Evolutionary conservation across 1,284 basidiomycete genomes (phyloP).

Genomic region (Fomitopsis pinicola): DNA sequence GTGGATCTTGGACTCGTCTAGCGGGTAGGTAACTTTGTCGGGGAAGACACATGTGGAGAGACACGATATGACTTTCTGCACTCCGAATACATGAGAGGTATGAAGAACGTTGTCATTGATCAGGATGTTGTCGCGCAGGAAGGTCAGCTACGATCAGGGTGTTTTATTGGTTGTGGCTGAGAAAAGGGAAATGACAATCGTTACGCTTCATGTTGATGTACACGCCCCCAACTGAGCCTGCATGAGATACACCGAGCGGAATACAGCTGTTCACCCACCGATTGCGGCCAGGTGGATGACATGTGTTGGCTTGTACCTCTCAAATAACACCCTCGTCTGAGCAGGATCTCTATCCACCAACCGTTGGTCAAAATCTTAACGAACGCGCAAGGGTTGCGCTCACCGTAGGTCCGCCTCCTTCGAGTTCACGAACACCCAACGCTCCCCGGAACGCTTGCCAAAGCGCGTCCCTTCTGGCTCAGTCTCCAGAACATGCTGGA

Average conservation of each 20-base stretch:
- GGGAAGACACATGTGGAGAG: slow-evolving; percentile 89
- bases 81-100: slow-evolving; percentile 58
- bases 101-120: slow-evolving; percentile 91
- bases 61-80: slow-evolving; percentile 77
- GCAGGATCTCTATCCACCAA: slow-evolving; percentile 31
- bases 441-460: slow-evolving; percentile 70
- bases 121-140: slow-evolving; percentile 84
- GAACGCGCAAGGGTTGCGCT: slow-evolving; percentile 9
- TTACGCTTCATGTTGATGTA: slow-evolving; percentile 93
- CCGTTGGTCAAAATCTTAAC: neutral
- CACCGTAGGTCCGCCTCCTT: slow-evolving; percentile 77
- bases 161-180: neutral
- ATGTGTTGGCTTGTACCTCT: slow-evolving; percentile 86
- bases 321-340: slow-evolving; percentile 69
- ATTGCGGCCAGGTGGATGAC: slow-evolving; percentile 88
- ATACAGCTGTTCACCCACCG: slow-evolving; percentile 42
- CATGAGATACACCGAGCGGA: neutral
- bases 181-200: slow-evolving; percentile 32
- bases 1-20: slow-evolving; percentile 89
- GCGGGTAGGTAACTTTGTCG: slow-evolving; percentile 81
- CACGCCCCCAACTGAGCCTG: slow-evolving; percentile 73
- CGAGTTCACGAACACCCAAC: slow-evolving; percentile 80
- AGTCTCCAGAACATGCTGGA: slow-evolving; percentile 72
- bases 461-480: slow-evolving; percentile 76
- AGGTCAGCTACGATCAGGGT: slow-evolving; percentile 53